Evolutionary conservation across 208 protist genomes (phyloP), one percentile per base, ranked within the genome.

Genomic region (Crithidia sp.): DNA sequence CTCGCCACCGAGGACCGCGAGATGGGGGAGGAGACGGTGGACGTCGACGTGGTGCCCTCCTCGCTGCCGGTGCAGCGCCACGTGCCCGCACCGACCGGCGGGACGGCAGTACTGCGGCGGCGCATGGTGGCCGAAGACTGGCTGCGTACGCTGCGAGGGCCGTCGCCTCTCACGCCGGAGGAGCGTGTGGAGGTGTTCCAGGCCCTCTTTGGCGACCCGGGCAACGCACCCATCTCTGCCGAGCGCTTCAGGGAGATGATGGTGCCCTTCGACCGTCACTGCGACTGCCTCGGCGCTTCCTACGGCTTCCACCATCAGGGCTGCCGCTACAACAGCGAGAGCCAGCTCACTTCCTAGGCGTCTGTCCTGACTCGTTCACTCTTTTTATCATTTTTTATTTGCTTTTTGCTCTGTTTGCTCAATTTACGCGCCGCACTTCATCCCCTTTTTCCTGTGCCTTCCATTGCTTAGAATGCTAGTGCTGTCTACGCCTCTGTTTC

Each of bases 261-360:
- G 74, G 74, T 74, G 52, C 74, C 74, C 16, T 79, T 55, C 45
- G 54, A 69, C 50, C 74, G 74, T 43, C 67, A 73, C 14, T 79
- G 74, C 67, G 74, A 79, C 36, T 79, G 74, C 60, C 74, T 79
- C n/a, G 74, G 74, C 19, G 74, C 66, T 13, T 79, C 74, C n/a
- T 79, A 79, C 74, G 74, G 67, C 60, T 79, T 79, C 17, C 74
- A 79, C 49, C 66, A 79, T 37, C 74, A 64, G 36, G 36, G 67
- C 36, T 79, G 74, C 43, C 53, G 36, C 39, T 58, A 53, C 45
- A 49, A 56, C 45, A 12, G 7, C 7, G 55, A 52, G 40, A 56
- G 49, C 36, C 28, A 40, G 28, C 56, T 71, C 0, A 63, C 56
- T 14, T 71, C 67, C 3, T 71, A 58, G 55, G 10, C 28, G 10